Base-by-base conservation (phyloP, 345 rosid genomes). In the Sonneratia caseolaris region DNA sequence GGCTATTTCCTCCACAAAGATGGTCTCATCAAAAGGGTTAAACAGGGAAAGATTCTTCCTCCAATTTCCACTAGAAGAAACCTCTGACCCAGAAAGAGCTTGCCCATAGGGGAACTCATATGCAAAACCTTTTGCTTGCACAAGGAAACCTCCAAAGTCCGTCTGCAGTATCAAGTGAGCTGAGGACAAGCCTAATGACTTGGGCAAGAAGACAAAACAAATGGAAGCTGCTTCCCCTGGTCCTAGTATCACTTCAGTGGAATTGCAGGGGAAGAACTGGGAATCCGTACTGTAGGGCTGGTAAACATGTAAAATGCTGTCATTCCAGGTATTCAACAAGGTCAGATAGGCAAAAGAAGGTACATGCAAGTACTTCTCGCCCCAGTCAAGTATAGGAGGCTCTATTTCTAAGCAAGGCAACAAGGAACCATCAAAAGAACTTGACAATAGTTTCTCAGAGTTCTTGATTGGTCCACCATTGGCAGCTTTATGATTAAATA, bases 181-280 rank as follows among this genome's bases (percentile, higher is more conserved):
- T 37, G 86, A 80, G 56, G 90, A 86, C 71, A 80, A 80, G 72
- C 96, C 96, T 76, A 79, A 21, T 80, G 78, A 82, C 71, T 80
- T 87, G 66, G 90, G 96, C 74, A 84, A 82, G 81, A 84, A 89
- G 43, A 87, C 82, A 68, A 87, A 87, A 81, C 96, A 87, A 57
- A 87, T 64, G 66, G 91, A 84, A 64, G 84, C 84, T 66, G 64
- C 78, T 81, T 90, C 89, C 67, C 88, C 89, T 45, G 91, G 91
- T 74, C 79, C 82, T 49, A 87, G 73, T 68, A 74, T 71, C 73
- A 84, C 72, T 48, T 86, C 86, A 49, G 86, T 83, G 79, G 77
- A 82, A 71, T 90, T 86, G 80, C 90, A 90, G 21, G 89, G 81
- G 76, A 83, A 86, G 78, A 90, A 88, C 84, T 85, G 91, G 66